Evolutionary conservation across 345 rosid species (phyloP), one percentile per base, ranked within the genome.

Genomic region (Diplotaxis tenuifolia): DNA sequence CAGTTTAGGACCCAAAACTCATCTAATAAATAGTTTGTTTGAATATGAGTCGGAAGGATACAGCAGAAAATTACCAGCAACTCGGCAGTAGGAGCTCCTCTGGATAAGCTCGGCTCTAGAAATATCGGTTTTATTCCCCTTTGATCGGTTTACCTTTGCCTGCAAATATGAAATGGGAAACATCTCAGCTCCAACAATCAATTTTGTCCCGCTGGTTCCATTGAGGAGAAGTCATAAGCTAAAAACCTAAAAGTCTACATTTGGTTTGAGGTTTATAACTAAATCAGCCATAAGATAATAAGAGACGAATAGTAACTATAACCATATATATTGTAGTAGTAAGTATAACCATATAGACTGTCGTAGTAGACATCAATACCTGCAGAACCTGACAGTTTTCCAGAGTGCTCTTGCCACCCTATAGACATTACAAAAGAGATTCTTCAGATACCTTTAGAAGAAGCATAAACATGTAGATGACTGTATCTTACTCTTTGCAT

Each of bases 381-480:
- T 94, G 98, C 67, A 95, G 83, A 75, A 94, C 97, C 79, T 94
- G 97, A 40, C 99, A 95, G 76, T 95, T 95, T 29, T 95, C 96
- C 69, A 91, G 76, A 0, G 93, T 88, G 91, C 96, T 95, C 82
- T 89, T 81, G 15, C 99, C 99, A n/a, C 99, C 99, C 99, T 91
- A 28, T 23, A 74, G 10, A 42, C 14, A 58, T 20, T 1, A 21
- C 42, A 74, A 59, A 65, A 36, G 0, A 27, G 40, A 60, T 0
- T 59, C 16, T 19, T 69, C 56, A 71, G 60, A 47, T 65, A 42
- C 32, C 32, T 58, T 29, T 55, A 16, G 28, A 34, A 58, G 45
- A 27, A 56, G 57, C 52, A 55, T 42, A 29, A 52, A 22, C 7
- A 67, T 18, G 67, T 7, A 32, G 61, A 66, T 40, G 18, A 14